These are phyloP conservation scores for Ceratopteris richardii DNA, from an alignment of 75 land plant genomes.

Conservation along the genomic window DNA sequence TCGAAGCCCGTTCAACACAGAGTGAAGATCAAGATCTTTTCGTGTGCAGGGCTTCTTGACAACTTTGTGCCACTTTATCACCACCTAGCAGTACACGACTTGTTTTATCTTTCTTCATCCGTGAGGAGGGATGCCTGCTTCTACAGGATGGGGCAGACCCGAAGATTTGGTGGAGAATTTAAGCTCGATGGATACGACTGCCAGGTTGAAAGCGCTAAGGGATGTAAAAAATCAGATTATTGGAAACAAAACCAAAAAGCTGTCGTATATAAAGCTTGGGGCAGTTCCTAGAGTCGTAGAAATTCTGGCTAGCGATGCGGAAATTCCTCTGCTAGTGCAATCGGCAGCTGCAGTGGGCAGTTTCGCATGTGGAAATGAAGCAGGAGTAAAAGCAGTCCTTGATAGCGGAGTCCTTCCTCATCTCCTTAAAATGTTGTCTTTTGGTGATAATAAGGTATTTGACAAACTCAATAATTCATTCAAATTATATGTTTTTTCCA, in stretches of 20 bases:
- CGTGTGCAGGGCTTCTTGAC: too few relatives aligned
- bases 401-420: conserved; percentile 68
- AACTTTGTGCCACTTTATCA: too few relatives aligned
- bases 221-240: conserved; percentile 94
- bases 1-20: too few relatives aligned
- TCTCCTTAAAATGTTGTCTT: conserved; percentile 42
- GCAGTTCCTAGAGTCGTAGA: conserved; percentile 72
- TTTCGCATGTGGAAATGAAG: conserved; percentile 82
- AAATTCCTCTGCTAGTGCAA: conserved; percentile 51
- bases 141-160: conserved; percentile 25
- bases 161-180: conserved; percentile 53
- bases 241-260: conserved; percentile 90
- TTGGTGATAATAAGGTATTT: conserved; percentile 54
- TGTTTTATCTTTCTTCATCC: too few relatives aligned
- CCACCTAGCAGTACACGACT: too few relatives aligned
- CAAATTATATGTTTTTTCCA: too few relatives aligned
- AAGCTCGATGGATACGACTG: conserved; percentile 31
- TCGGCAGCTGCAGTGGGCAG: conserved; percentile 86
- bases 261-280: conserved; percentile 66
- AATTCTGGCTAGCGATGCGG: conserved; percentile 44
- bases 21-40: too few relatives aligned
- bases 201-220: conserved; percentile 61
- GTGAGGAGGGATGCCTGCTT: conserved; percentile 10
- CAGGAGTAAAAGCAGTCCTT: conserved; percentile 71
- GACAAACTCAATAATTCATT: too few relatives aligned